Evolutionary conservation across 1,139 yeast genomes (phyloP).

Genomic region (Lizanozyma gosingica): DNA sequence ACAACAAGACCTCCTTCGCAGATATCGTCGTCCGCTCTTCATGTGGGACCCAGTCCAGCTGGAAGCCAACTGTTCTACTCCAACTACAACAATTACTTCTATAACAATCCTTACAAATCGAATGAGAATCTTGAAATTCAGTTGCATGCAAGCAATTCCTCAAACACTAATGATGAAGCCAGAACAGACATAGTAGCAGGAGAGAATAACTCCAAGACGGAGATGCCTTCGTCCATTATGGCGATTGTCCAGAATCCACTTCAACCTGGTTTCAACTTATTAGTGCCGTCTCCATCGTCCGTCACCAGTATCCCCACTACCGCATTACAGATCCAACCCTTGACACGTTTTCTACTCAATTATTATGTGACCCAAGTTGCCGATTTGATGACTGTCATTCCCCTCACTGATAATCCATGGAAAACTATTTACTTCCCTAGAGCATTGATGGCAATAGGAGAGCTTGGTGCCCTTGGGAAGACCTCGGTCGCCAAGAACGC

Average conservation of each 20-base stretch:
- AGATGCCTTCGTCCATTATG: conserved; percentile 40
- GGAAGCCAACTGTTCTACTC: conserved; percentile 20
- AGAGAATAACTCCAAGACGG: conserved; percentile 20
- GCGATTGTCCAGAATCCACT: conserved; percentile 37
- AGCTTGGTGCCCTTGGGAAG: conserved; percentile 62
- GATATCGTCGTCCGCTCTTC: not conserved
- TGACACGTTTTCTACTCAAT: conserved; percentile 59
- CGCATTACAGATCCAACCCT: conserved; percentile 56
- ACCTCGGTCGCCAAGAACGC: conserved; percentile 76
- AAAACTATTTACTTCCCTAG: conserved; percentile 75
- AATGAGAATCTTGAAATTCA: conserved; percentile 38
- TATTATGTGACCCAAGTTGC: conserved; percentile 77
- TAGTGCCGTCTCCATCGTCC: conserved; percentile 16
- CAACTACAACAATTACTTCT: conserved; percentile 30
- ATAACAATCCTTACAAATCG: conserved; percentile 33
- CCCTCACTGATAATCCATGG: conserved; percentile 81
- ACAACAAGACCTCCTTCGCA: not conserved
- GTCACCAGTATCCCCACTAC: conserved; percentile 47
- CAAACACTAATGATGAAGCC: conserved; percentile 17
- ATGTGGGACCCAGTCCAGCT: not conserved
- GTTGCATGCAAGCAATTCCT: conserved; percentile 28
- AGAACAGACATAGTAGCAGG: conserved; percentile 30
- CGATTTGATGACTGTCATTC: conserved; percentile 81
- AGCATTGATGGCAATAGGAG: conserved; percentile 76
- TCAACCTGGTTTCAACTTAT: conserved; percentile 36